phyloP scores from a whole-genome alignment of 331 rosid genomes.

The Dryas integrifolia region DNA sequence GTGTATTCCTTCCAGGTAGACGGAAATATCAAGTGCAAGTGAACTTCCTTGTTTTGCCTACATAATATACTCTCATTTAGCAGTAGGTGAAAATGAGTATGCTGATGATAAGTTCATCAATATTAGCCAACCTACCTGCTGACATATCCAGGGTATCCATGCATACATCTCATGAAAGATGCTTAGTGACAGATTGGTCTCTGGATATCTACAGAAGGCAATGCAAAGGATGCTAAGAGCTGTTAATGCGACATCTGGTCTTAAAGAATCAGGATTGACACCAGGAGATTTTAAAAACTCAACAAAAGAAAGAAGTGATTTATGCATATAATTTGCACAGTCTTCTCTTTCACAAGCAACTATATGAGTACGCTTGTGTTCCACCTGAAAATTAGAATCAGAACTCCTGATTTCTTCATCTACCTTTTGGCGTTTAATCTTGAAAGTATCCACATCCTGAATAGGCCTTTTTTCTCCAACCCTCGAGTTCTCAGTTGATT shows the following conservation, averaged over 20 bases:
- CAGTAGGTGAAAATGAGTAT: constrained; percentile 23
- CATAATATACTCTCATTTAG: constrained; percentile 30
- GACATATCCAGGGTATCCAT: constrained; percentile 81
- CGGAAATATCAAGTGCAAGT: constrained; percentile 45
- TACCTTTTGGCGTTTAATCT: constrained; percentile 57
- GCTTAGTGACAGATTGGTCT: constrained; percentile 50
- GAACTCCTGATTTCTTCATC: constrained; percentile 46
- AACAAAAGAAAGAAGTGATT: constrained; percentile 51
- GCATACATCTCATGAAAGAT: constrained; percentile 70
- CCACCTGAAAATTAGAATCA: constrained; percentile 40
- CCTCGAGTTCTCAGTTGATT: constrained; percentile 40
- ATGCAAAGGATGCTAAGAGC: constrained; percentile 87
- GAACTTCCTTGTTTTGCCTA: constrained; percentile 63
- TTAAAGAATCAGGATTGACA: constrained; percentile 39
- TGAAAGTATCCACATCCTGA: constrained; percentile 43
- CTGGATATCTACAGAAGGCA: constrained; percentile 65
- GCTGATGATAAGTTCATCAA: constrained; percentile 23
- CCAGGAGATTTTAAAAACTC: constrained; percentile 48
- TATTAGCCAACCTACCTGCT: constrained; percentile 59
- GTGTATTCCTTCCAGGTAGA: constrained; percentile 87
- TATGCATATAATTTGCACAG: constrained; percentile 59
- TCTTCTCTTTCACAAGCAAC: constrained; percentile 48
- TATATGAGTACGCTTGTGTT: constrained; percentile 34
- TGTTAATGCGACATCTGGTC: constrained; percentile 56
- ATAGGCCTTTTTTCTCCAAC: constrained; percentile 70